Evolutionary conservation across 768 basidiomycete genomes (phyloP), one percentile per base, ranked within the genome.

Genomic region (Boletus pseudo-olivaceus): DNA sequence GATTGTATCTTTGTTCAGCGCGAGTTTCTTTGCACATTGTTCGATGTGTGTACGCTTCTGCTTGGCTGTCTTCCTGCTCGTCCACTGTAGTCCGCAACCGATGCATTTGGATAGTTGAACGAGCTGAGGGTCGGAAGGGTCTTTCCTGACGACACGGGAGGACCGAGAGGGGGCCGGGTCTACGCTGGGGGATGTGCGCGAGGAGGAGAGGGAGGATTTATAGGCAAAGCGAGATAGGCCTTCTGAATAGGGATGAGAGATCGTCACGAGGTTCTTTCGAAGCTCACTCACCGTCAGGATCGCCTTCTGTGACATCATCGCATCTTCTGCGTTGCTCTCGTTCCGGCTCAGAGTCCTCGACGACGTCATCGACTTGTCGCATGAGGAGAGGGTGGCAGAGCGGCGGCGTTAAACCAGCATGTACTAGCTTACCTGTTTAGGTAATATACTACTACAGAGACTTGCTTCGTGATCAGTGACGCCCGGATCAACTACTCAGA

Each of bases 401-500:
- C n/a, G n/a, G n/a, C n/a, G n/a, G n/a, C n/a, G 23, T 23, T 23
- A 4, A 23, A 23, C 2, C 4, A 23, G 23, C 23, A 2, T 23
- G 23, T 23, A 23, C 2, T 23, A 23, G 4, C 23, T 23, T 23
- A 23, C 23, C 23, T 4, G 23, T 23, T 23, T 23, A 23, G 23
- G 23, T 23, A 23, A 4, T 23, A 23, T 4, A 23, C 23, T 23
- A n/a, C n/a, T n/a, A n/a, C n/a, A n/a, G n/a, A n/a, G n/a, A n/a
- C n/a, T n/a, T n/a, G n/a, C n/a, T n/a, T n/a, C n/a, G n/a, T n/a
- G n/a, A n/a, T n/a, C n/a, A n/a, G n/a, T n/a, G n/a, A n/a, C n/a
- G n/a, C n/a, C 92, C 97, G 1, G 88, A 93, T 57, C 93, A 98
- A 64, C 76, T 99, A 12, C 77, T 99, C 57, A 85, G 90, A 37